Evolutionary conservation across 1,284 basidiomycete genomes (phyloP), one percentile per base, ranked within the genome.

Genomic region (Rhizoctonia solani): DNA sequence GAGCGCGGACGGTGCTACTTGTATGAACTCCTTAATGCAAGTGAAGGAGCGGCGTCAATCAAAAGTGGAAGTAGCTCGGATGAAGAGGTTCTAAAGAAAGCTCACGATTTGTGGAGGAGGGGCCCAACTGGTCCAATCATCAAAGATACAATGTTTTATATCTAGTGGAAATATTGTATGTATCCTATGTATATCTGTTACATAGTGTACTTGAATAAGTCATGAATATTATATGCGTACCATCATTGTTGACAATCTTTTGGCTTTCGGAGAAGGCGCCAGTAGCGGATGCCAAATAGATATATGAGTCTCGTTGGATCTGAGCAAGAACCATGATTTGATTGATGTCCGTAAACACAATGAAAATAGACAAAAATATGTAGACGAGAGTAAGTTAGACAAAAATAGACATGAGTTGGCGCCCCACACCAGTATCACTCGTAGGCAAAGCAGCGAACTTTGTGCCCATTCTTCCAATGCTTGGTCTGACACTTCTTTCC

Each of bases 1-100:
- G 89, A 91, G 75, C 81, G 89, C 2, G 89, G 89, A 0, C 79
- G 90, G 21, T 90, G 87, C 75, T 92, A 90, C 73, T 73, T 92
- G 44, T 82, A 87, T 74, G 81, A 83, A 65, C 77, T 90, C 19
- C 77, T 91, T 44, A 81, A 83, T 53, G 88, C 88, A 19, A 72
- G 82, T 54, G 79, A 78, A 5, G 83, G 77, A 69, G 75, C 76
- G 6, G 80, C 77, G 5, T 77, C 55, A 54, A 54, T 66, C 34
- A n/a, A 23, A 5, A 69, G 54, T 68, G 14, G 41, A 74, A 81
- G 70, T 78, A 74, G 69, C 21, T 74, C 75, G 2, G 83, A 85
- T n/a, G 81, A 85, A 29, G 77, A 80, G 29, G 80, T 86, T 6
- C 79, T 79, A 71, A 72, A 76, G n/a, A 84, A 84, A 69, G 89